A percentile compares a stretch with the other conserved stretches of the same genome.
These are phyloP conservation scores for Geranium incanum DNA, from an alignment of 441 rosid species.

Conservation along the genomic window DNA sequence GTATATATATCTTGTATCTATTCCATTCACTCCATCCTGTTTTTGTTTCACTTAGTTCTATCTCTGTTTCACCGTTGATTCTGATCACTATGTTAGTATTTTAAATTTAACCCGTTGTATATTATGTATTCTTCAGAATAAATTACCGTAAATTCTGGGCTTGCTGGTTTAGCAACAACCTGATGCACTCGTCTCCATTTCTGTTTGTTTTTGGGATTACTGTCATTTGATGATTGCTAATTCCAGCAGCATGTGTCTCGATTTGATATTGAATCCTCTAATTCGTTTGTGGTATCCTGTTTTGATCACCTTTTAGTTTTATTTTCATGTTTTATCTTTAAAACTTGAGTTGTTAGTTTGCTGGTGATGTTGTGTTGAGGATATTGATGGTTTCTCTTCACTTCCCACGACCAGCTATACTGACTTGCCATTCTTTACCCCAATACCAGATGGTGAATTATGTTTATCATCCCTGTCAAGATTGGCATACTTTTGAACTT, in stretches of 20 bases:
- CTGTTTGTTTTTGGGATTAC: neutral
- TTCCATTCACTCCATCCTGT: too few species aligned
- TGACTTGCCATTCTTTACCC: conserved; percentile 23
- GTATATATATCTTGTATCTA: too few species aligned
- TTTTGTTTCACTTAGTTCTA: too few species aligned
- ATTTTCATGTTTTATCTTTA: too few species aligned
- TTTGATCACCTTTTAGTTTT: too few species aligned
- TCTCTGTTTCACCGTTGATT: too few species aligned
- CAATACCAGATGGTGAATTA: conserved; percentile 22
- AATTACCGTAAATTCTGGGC: too few species aligned
- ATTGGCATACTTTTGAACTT: conserved; percentile 22
- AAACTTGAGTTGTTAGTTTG: neutral
- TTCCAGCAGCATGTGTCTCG: conserved; percentile 18
- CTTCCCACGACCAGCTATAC: conserved; percentile 41
- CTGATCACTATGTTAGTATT: too few species aligned
- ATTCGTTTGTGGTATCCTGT: too few species aligned
- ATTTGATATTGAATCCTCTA: conserved; percentile 14
- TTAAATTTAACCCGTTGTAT: too few species aligned
- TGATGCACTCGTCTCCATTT: conserved; percentile 7
- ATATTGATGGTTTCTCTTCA: conserved; percentile 25
- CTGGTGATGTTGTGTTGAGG: conserved; percentile 45
- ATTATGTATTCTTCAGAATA: too few species aligned
- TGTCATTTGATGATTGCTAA: conserved; percentile 20
- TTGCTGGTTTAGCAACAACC: conserved; percentile 26
- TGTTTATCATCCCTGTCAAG: conserved; percentile 34